Evolutionary conservation across 2,329 filamentous ascomycete genomes (phyloP), one percentile per base, ranked within the genome.

Genomic region (Furcasterigmium sp.): DNA sequence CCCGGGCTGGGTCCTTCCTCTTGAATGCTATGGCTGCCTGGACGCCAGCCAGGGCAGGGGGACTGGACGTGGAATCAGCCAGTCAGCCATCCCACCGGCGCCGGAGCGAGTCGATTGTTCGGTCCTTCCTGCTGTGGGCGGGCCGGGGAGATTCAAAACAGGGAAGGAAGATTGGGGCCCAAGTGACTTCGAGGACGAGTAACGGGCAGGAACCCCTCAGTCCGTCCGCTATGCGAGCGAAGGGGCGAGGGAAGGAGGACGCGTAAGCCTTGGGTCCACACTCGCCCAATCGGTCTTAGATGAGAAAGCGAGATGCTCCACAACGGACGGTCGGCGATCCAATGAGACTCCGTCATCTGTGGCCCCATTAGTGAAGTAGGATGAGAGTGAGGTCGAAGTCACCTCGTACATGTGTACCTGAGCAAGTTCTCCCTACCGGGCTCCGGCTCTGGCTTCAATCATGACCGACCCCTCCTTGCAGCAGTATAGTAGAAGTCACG

Each of bases 121-220:
- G 18, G 25, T 29, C 18, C 28, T 40, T 29, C 38, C 38, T 40
- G 38, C 19, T 20, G 26, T 8, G 18, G 17, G 26, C 38, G 38
- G 38, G 26, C 38, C 38, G 38, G 17, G 23, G 26, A 32, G 29
- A 21, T 40, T 30, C 38, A 40, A 40, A 40, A 40, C 38, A 32
- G 38, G 38, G 38, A 13, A 40, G 26, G 11, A 40, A 40, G 23
- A 14, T 25, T 8, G 26, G 21, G n/a, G 18, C 36, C 28, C 19
- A 17, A 25, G 25, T 29, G 68, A 61, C 54, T 68, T 67, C 9
- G 67, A 71, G 14, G 63, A 63, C 44, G 65, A 64, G 44, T 57
- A 55, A 53, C 53, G 62, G 57, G 43, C 54, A 56, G 42, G 51
- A 40, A 46, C 54, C 8, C 5, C n/a, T 13, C 11, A 17, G 5